Conservation (phyloP, 2,329 filamentous ascomycete species). For the Byssothecium circinans region DNA sequence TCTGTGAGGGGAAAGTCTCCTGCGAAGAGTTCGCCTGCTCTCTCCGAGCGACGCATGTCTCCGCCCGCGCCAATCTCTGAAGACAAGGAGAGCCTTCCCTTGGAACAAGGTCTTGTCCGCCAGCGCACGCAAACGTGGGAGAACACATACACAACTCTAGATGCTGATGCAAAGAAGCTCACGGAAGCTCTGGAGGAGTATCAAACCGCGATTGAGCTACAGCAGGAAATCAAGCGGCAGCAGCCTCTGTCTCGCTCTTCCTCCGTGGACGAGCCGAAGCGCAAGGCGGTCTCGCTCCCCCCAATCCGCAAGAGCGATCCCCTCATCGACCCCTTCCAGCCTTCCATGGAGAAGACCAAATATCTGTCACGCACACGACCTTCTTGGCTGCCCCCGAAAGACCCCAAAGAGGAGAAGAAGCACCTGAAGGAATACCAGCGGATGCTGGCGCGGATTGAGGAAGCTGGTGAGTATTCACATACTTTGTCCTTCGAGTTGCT, state of each 20-base stretch:
- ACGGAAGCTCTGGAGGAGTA: constrained; percentile 82
- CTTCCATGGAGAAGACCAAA: constrained; percentile 85
- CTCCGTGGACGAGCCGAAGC: constrained; percentile 46
- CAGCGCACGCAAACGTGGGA: constrained; percentile 74
- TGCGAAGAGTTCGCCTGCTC: constrained; percentile 31
- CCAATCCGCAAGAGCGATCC: constrained; percentile 73
- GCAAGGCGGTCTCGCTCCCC: constrained; percentile 57
- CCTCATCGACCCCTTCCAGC: constrained; percentile 80
- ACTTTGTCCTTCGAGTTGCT: background rate
- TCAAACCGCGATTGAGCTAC: constrained; percentile 61
- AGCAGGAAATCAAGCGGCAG: constrained; percentile 56
- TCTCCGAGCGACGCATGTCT: constrained; percentile 21
- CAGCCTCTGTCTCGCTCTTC: constrained; percentile 43
- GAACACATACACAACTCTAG: constrained; percentile 68
- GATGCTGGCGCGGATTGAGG: constrained; percentile 70
- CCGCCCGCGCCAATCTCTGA: constrained; percentile 21
- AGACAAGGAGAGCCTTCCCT: constrained; percentile 21
- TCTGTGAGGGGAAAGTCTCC: constrained; percentile 15
- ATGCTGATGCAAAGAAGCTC: constrained; percentile 70
- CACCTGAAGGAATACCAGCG: constrained; percentile 84
- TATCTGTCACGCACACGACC: constrained; percentile 76
- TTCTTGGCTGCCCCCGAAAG: constrained; percentile 83
- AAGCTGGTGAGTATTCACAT: constrained; percentile 52
- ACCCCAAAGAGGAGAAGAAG: constrained; percentile 85
- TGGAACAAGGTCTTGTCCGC: constrained; percentile 39